Evolutionary conservation across 2,329 filamentous ascomycete genomes (phyloP), one percentile per base, ranked within the genome.

Genomic region (Calonectria pauciramosa): DNA sequence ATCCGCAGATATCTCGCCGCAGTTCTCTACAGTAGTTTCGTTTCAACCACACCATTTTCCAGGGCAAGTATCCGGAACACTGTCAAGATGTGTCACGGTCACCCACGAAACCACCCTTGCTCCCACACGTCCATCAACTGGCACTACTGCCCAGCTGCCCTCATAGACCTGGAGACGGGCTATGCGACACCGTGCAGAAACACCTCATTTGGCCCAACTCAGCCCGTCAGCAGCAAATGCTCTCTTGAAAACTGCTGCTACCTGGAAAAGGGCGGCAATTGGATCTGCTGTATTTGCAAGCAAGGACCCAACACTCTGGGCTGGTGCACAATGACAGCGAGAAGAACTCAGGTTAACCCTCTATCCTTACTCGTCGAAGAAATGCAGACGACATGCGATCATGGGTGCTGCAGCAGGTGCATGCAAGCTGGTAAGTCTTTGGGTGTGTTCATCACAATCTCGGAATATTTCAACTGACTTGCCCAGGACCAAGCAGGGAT

Each of bases 61-160:
- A 47, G 44, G n/a, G 10, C 44, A 47, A 47, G 28, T 28, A 60
- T 38, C 34, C n/a, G 34, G 56, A 60, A 60, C 56, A 38, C 20
- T 60, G 34, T 34, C 80, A 83, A 80, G 30, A 91, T 91, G 89
- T 91, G 89, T 77, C 86, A 89, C 85, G 89, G 88, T 67, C 89
- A 90, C 76, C 89, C 89, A 70, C 87, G 88, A 66, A 84, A 85
- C 75, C 89, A 91, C 77, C 84, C 87, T 18, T 91, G 89, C 80
- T 85, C 86, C 30, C 89, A 91, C 81, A 88, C 87, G n/a, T 90
- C 89, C 60, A 86, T 90, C 76, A 87, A 87, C 75, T 91, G 89
- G 88, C 85, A 89, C 79, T 90, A 90, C 82, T 91, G 89, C 78
- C 87, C 89, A 0, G 82, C 83, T 20, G 83, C 66, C 79, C 71